Evolutionary conservation across 805 yeast genomes (phyloP).

Genomic region (Saccharomyces eubayanus): DNA sequence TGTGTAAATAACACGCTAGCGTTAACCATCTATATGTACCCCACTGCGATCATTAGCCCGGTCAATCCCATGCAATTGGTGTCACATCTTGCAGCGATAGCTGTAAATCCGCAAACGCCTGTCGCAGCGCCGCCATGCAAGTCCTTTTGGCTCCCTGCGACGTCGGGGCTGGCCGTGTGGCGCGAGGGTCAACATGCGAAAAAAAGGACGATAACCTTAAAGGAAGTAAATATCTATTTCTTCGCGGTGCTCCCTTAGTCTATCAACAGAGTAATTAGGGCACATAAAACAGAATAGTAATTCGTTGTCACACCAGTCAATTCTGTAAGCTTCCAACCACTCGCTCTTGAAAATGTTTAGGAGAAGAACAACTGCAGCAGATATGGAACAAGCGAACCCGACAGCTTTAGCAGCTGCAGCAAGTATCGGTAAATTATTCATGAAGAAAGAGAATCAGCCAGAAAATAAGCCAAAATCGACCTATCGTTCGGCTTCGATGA

Average conservation of each 20-base stretch:
- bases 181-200: neutral
- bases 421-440: constrained; percentile 44
- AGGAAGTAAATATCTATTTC: neutral
- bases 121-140: neutral
- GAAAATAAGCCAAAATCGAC: neutral
- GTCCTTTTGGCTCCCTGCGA: neutral
- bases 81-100: neutral
- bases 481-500: constrained; percentile 10
- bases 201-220: neutral
- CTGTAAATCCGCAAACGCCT: neutral
- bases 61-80: neutral
- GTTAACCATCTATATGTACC: neutral
- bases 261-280: neutral
- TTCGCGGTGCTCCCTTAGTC: neutral
- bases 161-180: neutral
- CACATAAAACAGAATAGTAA: neutral
- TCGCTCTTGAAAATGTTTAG: neutral
- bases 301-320: neutral
- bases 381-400: constrained; percentile 28
- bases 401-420: constrained; percentile 60
- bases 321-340: neutral
- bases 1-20: neutral
- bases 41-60: neutral
- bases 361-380: neutral
- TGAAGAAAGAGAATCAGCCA: constrained; percentile 13